These are phyloP conservation scores for Geosiphon pyriformis DNA, from an alignment of 192 early-diverging fungal species.

Conservation along the genomic window DNA sequence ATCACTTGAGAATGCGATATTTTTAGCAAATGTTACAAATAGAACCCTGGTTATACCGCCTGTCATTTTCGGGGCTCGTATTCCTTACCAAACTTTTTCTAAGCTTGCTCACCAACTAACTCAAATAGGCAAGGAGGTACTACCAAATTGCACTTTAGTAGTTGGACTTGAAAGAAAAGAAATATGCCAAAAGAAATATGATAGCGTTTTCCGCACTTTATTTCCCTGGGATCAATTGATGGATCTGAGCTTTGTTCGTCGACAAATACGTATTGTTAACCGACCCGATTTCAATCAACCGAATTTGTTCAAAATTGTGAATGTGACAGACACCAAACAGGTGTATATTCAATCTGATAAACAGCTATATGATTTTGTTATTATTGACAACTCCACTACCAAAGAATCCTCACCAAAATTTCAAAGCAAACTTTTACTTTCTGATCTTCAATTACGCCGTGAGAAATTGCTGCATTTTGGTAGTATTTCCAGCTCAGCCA, in stretches of 20 bases:
- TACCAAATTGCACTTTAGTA: neutral
- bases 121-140: neutral
- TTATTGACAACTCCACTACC: neutral
- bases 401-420: constrained; percentile 31
- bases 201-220: neutral
- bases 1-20: constrained; percentile 36
- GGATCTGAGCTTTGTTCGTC: neutral
- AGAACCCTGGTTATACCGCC: constrained; percentile 43
- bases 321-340: neutral
- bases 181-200: neutral
- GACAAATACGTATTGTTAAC: neutral
- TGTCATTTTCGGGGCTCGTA: constrained; percentile 25
- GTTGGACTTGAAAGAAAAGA: neutral
- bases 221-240: neutral
- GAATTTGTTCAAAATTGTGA: neutral
- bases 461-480: constrained; percentile 49
- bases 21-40: constrained; percentile 33
- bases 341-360: neutral
- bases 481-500: constrained; percentile 42
- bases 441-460: constrained; percentile 31
- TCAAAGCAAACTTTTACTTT: constrained; percentile 32
- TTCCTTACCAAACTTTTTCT: constrained; percentile 3
- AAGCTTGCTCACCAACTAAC: neutral
- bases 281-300: neutral
- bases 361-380: constrained; percentile 1